Base-by-base conservation (phyloP, 495 filamentous ascomycete species). In the Penicillium simplicissimum region DNA sequence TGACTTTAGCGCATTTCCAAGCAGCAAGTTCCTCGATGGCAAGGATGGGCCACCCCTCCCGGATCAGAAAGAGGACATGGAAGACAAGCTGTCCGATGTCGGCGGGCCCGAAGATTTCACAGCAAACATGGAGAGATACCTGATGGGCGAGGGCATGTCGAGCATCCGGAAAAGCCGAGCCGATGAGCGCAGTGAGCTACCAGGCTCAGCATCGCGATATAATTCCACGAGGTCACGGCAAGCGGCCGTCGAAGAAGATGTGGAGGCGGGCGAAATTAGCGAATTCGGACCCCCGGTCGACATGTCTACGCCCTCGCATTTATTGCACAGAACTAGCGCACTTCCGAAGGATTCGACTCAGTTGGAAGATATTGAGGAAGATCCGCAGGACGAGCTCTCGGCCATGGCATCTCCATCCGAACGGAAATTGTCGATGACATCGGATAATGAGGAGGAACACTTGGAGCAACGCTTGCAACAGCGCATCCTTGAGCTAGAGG, bases 31-130 rank as follows among this genome's bases (percentile, higher is more conserved):
- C 28, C 28, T 67, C 4, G 75, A 74, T 28, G 73, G 67, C 1
- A 52, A 68, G 33, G 74, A 76, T n/a, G 72, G 71, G 1, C 61
- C 65, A 1, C 58, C 60, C 13, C 60, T 75, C 7, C 69, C 65
- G 3, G 75, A 79, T 6, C 59, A 68, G 31, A 68, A 71, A 13
- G 57, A 71, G 8, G 64, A 62, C 0, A 64, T 67, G 15, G 74
- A 79, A 11, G 70, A 76, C 13, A 64, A 71, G 8, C 56, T 76
- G 10, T 81, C 79, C 8, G 80, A 81, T 56, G 77, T 81, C 23
- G 81, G 79, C 7, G 82, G 82, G 0, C 82, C 82, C 1, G 79
- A 81, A 36, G 82, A 84, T 59, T 84, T 84, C 36, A 84, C 82
- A 0, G 66, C 77, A 28, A 81, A 83, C 52, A 55, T 84, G 61